phyloP scores from a whole-genome alignment of 768 basidiomycete species.

The Mrakia gelida region DNA sequence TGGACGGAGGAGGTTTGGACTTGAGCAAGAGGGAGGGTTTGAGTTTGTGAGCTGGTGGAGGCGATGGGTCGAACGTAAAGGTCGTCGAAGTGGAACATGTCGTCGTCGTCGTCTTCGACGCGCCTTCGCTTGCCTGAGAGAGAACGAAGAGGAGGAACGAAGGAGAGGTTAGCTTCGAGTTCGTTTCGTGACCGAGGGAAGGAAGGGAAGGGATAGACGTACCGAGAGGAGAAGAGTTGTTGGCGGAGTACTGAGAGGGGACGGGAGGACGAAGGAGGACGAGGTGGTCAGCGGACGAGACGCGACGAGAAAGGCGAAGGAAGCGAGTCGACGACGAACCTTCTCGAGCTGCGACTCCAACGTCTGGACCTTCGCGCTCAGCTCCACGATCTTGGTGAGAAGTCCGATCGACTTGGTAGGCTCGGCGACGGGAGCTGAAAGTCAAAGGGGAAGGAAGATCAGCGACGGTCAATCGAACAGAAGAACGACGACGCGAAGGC shows the following conservation, averaged over 20 bases:
- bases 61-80: neutral
- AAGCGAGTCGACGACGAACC: neutral
- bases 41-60: neutral
- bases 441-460: neutral
- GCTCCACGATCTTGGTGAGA: neutral
- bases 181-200: neutral
- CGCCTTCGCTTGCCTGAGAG: slow-evolving; percentile 11
- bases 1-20: neutral
- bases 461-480: neutral
- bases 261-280: neutral
- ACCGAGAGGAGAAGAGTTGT: neutral
- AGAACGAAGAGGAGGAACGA: neutral
- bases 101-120: neutral
- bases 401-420: neutral
- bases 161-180: neutral
- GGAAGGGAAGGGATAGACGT: neutral
- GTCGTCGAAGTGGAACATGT: neutral
- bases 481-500: neutral
- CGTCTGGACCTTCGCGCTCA: neutral
- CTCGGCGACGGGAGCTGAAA: neutral
- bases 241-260: neutral
- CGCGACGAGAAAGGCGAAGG: neutral
- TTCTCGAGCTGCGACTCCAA: neutral
- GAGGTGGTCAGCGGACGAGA: neutral
- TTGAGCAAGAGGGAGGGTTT: neutral